phyloP scores from a whole-genome alignment of 1,284 basidiomycete genomes.

The Ceratobasidium theobromae region DNA sequence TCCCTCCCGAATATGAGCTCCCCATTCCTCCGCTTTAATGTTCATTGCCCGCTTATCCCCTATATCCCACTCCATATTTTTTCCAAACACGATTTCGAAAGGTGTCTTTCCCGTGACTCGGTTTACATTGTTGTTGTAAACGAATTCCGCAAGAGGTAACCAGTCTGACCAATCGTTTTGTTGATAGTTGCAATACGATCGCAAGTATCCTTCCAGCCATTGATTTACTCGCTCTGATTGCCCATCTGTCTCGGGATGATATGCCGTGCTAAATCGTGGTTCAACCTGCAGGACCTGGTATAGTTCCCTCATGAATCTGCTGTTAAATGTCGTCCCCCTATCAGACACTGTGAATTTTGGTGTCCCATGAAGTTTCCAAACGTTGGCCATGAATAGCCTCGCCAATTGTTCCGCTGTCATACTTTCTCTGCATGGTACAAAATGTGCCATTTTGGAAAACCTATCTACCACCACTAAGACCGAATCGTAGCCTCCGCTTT shows the following conservation, averaged over 20 bases:
- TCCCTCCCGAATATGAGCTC: conserved; percentile 11
- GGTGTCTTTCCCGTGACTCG: background rate
- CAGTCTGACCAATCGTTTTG: conserved; percentile 30
- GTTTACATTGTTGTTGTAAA: conserved; percentile 40
- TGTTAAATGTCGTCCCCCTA: conserved; percentile 38
- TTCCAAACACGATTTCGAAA: conserved; percentile 3
- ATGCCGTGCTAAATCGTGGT: conserved; percentile 37
- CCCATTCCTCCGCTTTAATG: too few relatives aligned
- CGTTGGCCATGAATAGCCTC: background rate
- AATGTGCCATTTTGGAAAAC: background rate
- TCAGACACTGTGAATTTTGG: conserved; percentile 2
- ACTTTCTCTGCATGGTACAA: background rate
- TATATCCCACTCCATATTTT: too few relatives aligned
- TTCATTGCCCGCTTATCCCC: too few relatives aligned
- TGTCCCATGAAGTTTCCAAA: conserved; percentile 12
- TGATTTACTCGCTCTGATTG: conserved; percentile 25
- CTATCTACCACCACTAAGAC: background rate
- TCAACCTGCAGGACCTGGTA: conserved; percentile 26
- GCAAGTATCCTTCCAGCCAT: conserved; percentile 26
- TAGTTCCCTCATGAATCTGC: conserved; percentile 36
- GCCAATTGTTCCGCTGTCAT: background rate
- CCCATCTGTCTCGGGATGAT: conserved; percentile 37
- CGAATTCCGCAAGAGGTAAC: conserved; percentile 40
- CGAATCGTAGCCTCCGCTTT: background rate
- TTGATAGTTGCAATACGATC: background rate